Evolutionary conservation across 805 yeast genomes (phyloP).

Genomic region (Kuraishia piskuri): DNA sequence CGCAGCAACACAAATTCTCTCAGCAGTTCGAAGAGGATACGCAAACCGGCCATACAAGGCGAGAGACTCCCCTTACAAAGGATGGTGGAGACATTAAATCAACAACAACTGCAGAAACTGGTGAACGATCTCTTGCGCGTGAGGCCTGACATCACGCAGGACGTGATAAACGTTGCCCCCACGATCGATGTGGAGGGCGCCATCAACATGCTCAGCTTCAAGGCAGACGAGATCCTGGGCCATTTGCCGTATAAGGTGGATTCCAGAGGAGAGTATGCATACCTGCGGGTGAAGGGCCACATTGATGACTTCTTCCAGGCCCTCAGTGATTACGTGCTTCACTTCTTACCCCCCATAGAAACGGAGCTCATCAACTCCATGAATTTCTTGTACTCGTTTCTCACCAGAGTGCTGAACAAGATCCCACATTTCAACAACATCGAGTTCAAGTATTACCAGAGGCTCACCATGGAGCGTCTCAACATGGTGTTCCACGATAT

Average conservation of each 20-base stretch:
- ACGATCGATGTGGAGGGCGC: slow-evolving; percentile 47
- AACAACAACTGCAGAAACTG: slow-evolving; percentile 41
- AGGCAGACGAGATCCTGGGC: slow-evolving; percentile 33
- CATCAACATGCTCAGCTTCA: slow-evolving; percentile 36
- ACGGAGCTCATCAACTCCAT: slow-evolving; percentile 43
- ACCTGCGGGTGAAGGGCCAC: slow-evolving; percentile 58
- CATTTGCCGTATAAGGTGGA: slow-evolving; percentile 74
- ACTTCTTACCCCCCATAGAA: slow-evolving; percentile 67
- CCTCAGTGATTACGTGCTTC: slow-evolving; percentile 65
- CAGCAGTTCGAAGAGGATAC: not conserved
- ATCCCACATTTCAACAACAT: slow-evolving; percentile 58
- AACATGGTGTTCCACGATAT: slow-evolving; percentile 19
- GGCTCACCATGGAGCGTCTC: slow-evolving; percentile 23
- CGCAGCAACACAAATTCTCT: not conserved
- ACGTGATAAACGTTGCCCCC: slow-evolving; percentile 46
- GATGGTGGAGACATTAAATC: slow-evolving; percentile 61
- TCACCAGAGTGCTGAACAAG: slow-evolving; percentile 50
- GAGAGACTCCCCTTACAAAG: slow-evolving; percentile 46
- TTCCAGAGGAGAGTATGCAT: slow-evolving; percentile 65
- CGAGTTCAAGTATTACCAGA: slow-evolving; percentile 40
- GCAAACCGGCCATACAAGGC: slow-evolving; percentile 1
- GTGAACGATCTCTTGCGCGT: slow-evolving; percentile 41
- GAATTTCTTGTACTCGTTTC: slow-evolving; percentile 48
- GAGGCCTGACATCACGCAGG: slow-evolving; percentile 54
- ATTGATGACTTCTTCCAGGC: slow-evolving; percentile 64